Evolutionary conservation across 2,329 filamentous ascomycete species (phyloP).

Genomic region (Aspergillus transmontanensis): DNA sequence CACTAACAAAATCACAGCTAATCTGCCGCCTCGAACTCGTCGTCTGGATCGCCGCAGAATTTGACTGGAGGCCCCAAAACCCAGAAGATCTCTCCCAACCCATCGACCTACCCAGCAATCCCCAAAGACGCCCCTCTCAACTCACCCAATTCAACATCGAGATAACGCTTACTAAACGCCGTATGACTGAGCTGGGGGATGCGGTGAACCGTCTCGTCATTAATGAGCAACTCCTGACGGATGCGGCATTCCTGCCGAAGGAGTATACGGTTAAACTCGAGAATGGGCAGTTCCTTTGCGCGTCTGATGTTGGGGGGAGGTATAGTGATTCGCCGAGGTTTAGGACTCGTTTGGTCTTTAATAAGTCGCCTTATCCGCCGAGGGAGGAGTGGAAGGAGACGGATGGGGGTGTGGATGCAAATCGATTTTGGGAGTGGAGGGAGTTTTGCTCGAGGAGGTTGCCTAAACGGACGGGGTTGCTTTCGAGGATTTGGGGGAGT

Average conservation of each 20-base stretch:
- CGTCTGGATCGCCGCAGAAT: neutral
- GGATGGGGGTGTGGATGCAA: too few species aligned
- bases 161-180: neutral
- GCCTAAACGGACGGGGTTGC: neutral
- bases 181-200: neutral
- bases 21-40: neutral
- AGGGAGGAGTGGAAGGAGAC: neutral
- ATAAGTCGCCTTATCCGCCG: neutral
- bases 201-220: neutral
- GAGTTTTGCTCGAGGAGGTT: neutral
- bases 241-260: neutral
- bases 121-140: neutral
- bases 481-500: neutral
- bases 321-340: neutral
- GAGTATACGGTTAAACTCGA: neutral
- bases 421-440: neutral
- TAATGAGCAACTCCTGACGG: neutral
- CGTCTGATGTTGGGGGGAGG: neutral
- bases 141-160: neutral
- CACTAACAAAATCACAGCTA: neutral
- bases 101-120: neutral
- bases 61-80: neutral
- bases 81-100: neutral
- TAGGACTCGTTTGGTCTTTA: neutral
- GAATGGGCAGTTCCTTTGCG: neutral